Evolutionary conservation across 2,329 filamentous ascomycete species (phyloP), one percentile per base, ranked within the genome.

Genomic region (Penicillium sp.): DNA sequence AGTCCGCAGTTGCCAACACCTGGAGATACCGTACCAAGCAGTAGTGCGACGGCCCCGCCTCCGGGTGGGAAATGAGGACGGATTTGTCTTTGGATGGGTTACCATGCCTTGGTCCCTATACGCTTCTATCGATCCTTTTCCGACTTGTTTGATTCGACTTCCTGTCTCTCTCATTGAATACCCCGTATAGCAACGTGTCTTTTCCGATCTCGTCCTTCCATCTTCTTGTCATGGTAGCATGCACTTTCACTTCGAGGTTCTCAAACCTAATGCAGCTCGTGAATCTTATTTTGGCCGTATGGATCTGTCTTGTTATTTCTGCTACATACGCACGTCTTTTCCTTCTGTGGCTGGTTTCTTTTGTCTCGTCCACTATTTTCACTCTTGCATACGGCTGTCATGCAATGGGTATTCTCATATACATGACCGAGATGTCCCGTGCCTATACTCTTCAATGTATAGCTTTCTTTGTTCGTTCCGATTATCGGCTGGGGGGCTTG

Each of bases 131-230:
- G 25, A 23, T 60, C 23, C 56, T 59, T 59, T 56, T 52, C 16
- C 54, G 58, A 29, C n/a, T 9, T 48, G 13, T 63, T 60, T 65
- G 62, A 59, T 58, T 62, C 53, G 54, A 61, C 58, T 60, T 48
- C 52, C 44, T 64, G 51, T 18, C 18, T 63, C 56, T 60, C 57
- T 55, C 50, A 59, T 60, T 61, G 68, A 67, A 70, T 71, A 71
- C 68, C 68, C 68, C 63, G 54, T 60, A 59, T 65, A 66, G 64
- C 63, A 65, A 60, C 46, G 38, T 55, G 38, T 57, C 40, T 55
- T 57, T 50, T 41, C 34, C 25, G 18, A 18, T 50, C 34, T 18
- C 13, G 13, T 21, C 18, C 16, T 51, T 49, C 29, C 32, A 23
- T 42, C 16, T 48, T 32, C 21, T 18, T 18, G 50, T 45, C 15